Evolutionary conservation across 2,329 filamentous ascomycete species (phyloP).

Genomic region (Ceratocystis diversiconidia): DNA sequence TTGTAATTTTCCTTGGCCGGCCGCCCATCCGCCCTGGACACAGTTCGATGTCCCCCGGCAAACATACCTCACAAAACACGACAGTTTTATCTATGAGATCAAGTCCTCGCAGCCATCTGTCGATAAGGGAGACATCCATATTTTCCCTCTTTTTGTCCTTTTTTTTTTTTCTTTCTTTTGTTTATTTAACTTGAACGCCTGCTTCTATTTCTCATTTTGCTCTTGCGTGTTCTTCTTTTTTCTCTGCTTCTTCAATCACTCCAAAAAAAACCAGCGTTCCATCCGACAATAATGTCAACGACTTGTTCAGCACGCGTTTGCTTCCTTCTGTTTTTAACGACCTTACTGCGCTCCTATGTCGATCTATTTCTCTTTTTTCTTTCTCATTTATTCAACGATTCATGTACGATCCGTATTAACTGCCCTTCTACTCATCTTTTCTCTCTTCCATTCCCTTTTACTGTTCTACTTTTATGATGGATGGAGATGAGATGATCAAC

Average conservation of each 20-base stretch:
- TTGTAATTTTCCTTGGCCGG: background rate
- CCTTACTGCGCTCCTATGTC: constrained; percentile 5
- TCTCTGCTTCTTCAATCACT: constrained; percentile 18
- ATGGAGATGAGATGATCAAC: constrained; percentile 1
- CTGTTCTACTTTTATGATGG: constrained; percentile 1
- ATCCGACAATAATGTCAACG: constrained; percentile 28
- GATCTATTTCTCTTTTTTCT: constrained; percentile 22
- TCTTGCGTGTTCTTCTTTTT: constrained; percentile 13
- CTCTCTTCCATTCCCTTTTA: background rate
- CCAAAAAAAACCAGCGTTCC: constrained; percentile 18
- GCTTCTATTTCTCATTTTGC: constrained; percentile 12
- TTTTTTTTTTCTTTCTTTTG: constrained; percentile 5
- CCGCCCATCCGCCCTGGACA: background rate
- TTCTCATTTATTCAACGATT: constrained; percentile 20
- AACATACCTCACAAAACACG: background rate
- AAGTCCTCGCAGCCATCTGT: background rate
- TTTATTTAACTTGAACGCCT: background rate
- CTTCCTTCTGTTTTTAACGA: constrained; percentile 4
- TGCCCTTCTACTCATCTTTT: background rate
- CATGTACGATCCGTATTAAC: constrained; percentile 6
- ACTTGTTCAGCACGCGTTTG: constrained; percentile 10
- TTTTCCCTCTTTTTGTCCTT: background rate
- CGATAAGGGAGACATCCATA: background rate
- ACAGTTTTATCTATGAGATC: background rate
- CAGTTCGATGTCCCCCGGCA: too few relatives aligned